These are phyloP conservation scores for Camelina sativa DNA, from an alignment of 345 rosid genomes.

Conservation along the genomic window DNA sequence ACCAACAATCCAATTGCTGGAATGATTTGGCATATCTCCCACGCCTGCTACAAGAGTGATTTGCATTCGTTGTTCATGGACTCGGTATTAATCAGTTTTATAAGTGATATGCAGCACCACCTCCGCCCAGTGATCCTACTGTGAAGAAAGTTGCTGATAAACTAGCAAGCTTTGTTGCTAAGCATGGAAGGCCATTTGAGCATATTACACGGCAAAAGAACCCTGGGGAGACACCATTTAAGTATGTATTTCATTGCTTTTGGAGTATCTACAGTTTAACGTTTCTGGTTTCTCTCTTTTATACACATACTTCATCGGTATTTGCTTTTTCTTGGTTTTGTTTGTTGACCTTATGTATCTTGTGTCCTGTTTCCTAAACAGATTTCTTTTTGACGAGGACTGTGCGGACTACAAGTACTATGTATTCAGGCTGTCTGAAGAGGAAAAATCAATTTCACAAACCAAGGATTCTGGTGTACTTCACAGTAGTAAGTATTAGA, in stretches of 20 bases:
- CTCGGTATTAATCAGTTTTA: constrained; percentile 99
- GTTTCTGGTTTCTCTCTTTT: constrained; percentile 17
- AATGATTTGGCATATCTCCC: constrained; percentile 93
- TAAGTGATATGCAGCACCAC: constrained; percentile 99
- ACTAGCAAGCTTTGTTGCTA: constrained; percentile 97
- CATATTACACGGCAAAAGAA: constrained; percentile 87
- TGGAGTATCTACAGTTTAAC: constrained; percentile 12
- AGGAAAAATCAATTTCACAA: constrained; percentile 67
- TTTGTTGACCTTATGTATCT: constrained; percentile 22
- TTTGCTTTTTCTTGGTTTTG: not conserved
- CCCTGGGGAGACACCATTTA: constrained; percentile 96
- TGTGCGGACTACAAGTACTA: constrained; percentile 90
- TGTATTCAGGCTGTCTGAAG: constrained; percentile 73
- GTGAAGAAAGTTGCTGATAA: constrained; percentile 99
- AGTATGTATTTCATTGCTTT: constrained; percentile 53
- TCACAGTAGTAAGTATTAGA: constrained; percentile 51
- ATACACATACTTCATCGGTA: constrained; percentile 4
- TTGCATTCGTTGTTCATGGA: constrained; percentile 98
- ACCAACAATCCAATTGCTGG: constrained; percentile 86
- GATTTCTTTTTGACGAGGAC: constrained; percentile 85
- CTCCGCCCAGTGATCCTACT: constrained; percentile 80
- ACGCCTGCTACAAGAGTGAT: constrained; percentile 93
- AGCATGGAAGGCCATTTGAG: constrained; percentile 96
- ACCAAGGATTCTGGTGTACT: constrained; percentile 55
- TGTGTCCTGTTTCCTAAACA: constrained; percentile 43